Evolutionary conservation across 2,329 filamentous ascomycete genomes (phyloP).

Genomic region (Calonectria montana): DNA sequence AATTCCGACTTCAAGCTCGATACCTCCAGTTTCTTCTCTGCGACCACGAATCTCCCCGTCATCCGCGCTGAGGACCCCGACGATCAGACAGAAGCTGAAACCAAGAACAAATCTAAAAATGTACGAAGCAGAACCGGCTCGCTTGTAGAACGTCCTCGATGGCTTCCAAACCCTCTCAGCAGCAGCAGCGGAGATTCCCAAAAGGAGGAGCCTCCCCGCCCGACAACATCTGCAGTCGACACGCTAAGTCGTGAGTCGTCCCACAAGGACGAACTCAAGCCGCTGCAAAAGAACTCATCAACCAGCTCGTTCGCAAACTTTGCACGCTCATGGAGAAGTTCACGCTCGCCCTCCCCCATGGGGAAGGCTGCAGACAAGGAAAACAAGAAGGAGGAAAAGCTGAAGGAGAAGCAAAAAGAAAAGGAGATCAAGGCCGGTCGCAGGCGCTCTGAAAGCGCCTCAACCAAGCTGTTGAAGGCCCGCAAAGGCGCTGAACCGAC

Average conservation of each 20-base stretch:
- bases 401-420: slow-evolving; percentile 10
- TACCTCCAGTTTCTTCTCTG: slow-evolving; percentile 54
- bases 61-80: slow-evolving; percentile 35
- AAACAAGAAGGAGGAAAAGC: slow-evolving; percentile 23
- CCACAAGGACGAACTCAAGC: slow-evolving; percentile 39
- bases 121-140: slow-evolving; percentile 56
- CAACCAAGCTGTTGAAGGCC: slow-evolving; percentile 40
- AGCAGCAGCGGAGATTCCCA: slow-evolving; percentile 41
- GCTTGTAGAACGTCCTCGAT: slow-evolving; percentile 62
- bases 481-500: slow-evolving; percentile 45
- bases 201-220: slow-evolving; percentile 37
- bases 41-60: slow-evolving; percentile 34
- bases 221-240: slow-evolving; percentile 42
- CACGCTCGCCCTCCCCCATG: slow-evolving; percentile 61
- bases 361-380: slow-evolving; percentile 41
- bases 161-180: slow-evolving; percentile 60
- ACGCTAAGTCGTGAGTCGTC: slow-evolving; percentile 31
- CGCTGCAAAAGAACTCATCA: slow-evolving; percentile 50
- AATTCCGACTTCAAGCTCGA: slow-evolving; percentile 63
- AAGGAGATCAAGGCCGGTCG: slow-evolving; percentile 38
- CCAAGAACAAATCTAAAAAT: slow-evolving; percentile 18
- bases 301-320: slow-evolving; percentile 62
- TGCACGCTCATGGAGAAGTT: slow-evolving; percentile 64
- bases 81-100: slow-evolving; percentile 16
- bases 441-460: slow-evolving; percentile 39